Evolutionary conservation across 768 basidiomycete species (phyloP), one percentile per base, ranked within the genome.

Genomic region (Mycena chlorophos): DNA sequence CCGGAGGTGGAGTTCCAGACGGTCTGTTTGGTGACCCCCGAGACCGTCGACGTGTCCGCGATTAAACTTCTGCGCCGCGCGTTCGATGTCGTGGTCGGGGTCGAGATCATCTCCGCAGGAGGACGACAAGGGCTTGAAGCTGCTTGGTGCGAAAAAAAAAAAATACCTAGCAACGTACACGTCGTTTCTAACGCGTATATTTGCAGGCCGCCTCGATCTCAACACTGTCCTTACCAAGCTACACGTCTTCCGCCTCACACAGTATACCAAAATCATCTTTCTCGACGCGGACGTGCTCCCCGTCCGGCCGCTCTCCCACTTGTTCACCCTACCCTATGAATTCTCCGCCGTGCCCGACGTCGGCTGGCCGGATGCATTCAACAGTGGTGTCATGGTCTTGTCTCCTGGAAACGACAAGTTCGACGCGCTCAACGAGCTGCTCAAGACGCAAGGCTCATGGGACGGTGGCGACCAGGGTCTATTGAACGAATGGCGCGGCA

Each of bases 291-390:
- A 96, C 68, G 84, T 94, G 49, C 88, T 96, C 62, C 91, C 92
- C 51, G 78, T 92, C 49, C 84, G 89, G 47, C 91, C 96, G 26
- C 77, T 99, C 52, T 89, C 92, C 30, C 94, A 96, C 72, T 85
- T 99, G n/a, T 98, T 99, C 72, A 77, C 79, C 29, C 72, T 89
- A 45, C 82, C 88, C 3, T 78, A 88, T 68, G 86, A 91, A 58
- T 94, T 99, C 68, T 88, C 94, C 38, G 97, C 97, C 8, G 90
- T 87, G 6, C 94, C 97, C 12, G 97, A 99, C 71, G 91, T 94
- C 28, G 97, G 97, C 63, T 99, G 97, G 97, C 97, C 97, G 37
- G 97, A 99, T 72, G 95, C 97, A 58, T 99, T 99, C 78, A 99
- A 99, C 71, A 96, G 95, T 22, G 97, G 97, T 34, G 87, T 98